Conservation (phyloP, 2,329 filamentous ascomycete species). For the Paracoccidioides brasiliensis region DNA sequence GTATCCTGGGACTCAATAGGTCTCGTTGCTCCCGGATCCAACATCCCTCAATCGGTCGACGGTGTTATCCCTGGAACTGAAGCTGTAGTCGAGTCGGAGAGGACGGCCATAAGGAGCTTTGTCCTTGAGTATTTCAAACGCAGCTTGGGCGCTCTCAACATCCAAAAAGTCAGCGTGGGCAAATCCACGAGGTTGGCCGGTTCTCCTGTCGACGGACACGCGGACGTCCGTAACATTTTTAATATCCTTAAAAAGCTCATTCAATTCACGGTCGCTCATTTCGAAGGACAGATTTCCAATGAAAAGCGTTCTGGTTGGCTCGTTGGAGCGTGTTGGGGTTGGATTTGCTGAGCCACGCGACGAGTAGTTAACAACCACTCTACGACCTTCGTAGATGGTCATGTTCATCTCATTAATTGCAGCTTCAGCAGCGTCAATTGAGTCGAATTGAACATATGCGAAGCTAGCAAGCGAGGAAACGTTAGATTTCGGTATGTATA, state of each 20-base stretch:
- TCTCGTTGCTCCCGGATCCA: background rate
- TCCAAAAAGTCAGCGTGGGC: conserved; percentile 70
- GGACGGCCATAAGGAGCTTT: conserved; percentile 52
- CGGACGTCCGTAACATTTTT: conserved; percentile 61
- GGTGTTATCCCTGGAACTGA: conserved; percentile 7
- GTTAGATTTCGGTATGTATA: background rate
- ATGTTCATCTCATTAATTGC: conserved; percentile 48
- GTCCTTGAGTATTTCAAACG: conserved; percentile 41
- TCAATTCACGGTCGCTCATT: conserved; percentile 71
- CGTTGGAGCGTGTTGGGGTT: conserved; percentile 16
- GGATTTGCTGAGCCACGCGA: conserved; percentile 13
- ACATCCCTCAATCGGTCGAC: background rate
- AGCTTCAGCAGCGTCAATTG: conserved; percentile 38
- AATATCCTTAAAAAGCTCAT: conserved; percentile 59
- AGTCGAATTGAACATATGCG: conserved; percentile 51
- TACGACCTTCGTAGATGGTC: conserved; percentile 50
- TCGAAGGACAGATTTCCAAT: conserved; percentile 80
- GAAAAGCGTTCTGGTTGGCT: conserved; percentile 56
- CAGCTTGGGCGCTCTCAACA: conserved; percentile 50
- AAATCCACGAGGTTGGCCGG: conserved; percentile 70
- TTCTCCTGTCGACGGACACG: conserved; percentile 68
- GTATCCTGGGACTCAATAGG: background rate
- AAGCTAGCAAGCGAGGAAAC: conserved; percentile 37
- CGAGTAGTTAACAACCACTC: conserved; percentile 50
- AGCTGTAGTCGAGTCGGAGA: conserved; percentile 52